A percentile compares a stretch with the other conserved stretches of the same genome.
phyloP scores from a whole-genome alignment of 768 basidiomycete genomes.

The Suillus bovinus region DNA sequence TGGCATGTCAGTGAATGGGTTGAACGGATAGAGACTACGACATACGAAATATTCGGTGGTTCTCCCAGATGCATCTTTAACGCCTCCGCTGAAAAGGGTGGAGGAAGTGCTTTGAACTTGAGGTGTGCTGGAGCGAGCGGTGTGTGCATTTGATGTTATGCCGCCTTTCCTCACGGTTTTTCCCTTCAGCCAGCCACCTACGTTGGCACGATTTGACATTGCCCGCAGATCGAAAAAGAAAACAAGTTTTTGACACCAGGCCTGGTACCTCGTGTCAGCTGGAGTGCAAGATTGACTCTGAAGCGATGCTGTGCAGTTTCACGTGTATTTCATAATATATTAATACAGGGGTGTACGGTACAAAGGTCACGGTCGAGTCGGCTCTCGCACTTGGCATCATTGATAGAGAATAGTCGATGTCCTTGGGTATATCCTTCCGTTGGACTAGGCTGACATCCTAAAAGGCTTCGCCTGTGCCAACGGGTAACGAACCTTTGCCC shows the following conservation, averaged over 20 bases:
- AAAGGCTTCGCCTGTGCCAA: background rate
- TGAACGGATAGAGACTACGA: slow-evolving; percentile 16
- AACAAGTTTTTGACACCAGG: background rate
- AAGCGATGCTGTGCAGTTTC: background rate
- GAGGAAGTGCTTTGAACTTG: slow-evolving; percentile 71
- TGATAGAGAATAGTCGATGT: too few relatives aligned
- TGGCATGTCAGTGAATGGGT: slow-evolving; percentile 9
- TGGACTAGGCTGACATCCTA: background rate
- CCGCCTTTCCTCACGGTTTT: slow-evolving; percentile 74
- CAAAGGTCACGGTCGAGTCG: too few relatives aligned
- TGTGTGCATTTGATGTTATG: slow-evolving; percentile 37
- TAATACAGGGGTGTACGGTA: background rate
- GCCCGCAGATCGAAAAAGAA: background rate
- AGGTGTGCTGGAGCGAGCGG: slow-evolving; percentile 64
- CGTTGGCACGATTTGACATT: slow-evolving; percentile 36
- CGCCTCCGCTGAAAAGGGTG: slow-evolving; percentile 78
- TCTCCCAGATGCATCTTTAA: slow-evolving; percentile 84
- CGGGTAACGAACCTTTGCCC: background rate
- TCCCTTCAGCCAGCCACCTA: slow-evolving; percentile 63
- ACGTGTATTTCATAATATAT: slow-evolving; percentile 5
- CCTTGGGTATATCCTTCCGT: background rate
- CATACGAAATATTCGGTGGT: slow-evolving; percentile 80
- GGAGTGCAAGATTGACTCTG: background rate
- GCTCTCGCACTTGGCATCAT: too few relatives aligned
- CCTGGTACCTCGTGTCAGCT: too few relatives aligned